Conservation (phyloP, 2,329 filamentous ascomycete genomes). For the Aspergillus felis region DNA sequence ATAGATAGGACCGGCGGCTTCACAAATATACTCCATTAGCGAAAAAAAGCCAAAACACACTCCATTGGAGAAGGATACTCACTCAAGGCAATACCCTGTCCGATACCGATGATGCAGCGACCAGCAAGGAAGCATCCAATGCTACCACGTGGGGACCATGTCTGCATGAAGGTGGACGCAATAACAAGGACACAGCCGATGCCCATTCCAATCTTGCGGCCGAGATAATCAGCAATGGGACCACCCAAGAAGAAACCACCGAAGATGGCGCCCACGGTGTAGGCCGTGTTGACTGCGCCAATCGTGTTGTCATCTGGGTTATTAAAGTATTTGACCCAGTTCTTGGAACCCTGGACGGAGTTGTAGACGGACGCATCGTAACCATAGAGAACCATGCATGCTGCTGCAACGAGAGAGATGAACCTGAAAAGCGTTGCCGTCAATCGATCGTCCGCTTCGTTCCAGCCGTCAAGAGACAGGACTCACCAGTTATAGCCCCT, state of each 20-base stretch:
- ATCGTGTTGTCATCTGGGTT: constrained; percentile 42
- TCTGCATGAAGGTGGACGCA: constrained; percentile 65
- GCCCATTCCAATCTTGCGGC: constrained; percentile 63
- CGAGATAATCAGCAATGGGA: constrained; percentile 58
- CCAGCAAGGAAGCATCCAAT: constrained; percentile 66
- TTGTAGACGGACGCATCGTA: constrained; percentile 74
- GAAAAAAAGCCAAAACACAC: background rate
- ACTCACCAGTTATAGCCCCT: constrained; percentile 30
- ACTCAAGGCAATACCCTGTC: constrained; percentile 65
- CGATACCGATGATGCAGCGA: constrained; percentile 65
- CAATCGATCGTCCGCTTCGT: background rate
- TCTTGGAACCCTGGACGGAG: constrained; percentile 62
- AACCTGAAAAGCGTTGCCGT: constrained; percentile 44
- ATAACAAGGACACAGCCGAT: constrained; percentile 62
- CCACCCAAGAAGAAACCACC: constrained; percentile 67
- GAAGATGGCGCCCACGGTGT: constrained; percentile 67
- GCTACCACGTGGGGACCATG: constrained; percentile 58
- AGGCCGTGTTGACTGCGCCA: constrained; percentile 62
- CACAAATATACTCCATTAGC: background rate
- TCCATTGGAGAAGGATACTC: constrained; percentile 14
- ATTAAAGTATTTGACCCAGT: constrained; percentile 65
- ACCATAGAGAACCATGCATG: constrained; percentile 71
- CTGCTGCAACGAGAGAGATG: constrained; percentile 65
- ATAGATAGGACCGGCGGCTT: constrained; percentile 65
- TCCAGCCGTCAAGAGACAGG: background rate